Base-by-base conservation (phyloP, 306 rosid species). In the Lupinus albus region DNA sequence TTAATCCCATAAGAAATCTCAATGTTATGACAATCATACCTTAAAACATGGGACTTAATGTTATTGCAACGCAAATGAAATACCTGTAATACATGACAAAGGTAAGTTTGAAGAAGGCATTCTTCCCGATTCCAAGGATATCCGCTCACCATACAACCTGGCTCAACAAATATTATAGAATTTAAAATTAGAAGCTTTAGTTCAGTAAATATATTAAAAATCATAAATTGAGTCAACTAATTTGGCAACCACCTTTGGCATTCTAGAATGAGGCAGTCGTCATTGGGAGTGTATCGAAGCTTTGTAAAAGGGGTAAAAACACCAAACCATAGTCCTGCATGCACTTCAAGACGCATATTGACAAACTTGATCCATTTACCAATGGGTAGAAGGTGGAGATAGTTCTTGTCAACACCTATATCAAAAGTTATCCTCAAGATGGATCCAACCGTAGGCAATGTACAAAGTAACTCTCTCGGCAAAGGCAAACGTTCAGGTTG, bases 361-460 rank as follows among this genome's bases (percentile, higher is more conserved):
- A 78, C 21, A 71, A 88, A 25, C 52, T 86, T 86, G 20, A 82
- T 61, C 98, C 97, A 93, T 65, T 77, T 64, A 11, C 78, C 89
- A 50, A 46, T 15, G 2, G 56, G 48, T 56, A 82, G 79, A 70
- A 63, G 49, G 57, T 12, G 38, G 18, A 84, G 66, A 54, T 61
- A 12, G 49, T 44, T 55, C 54, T 58, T 61, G 73, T 75, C 75
- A 57, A 84, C 13, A 17, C 62, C 69, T 58, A 5, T 53, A 61
- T 82, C 81, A 68, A 68, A 63, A 0, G 18, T 47, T 73, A 93
- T 61, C 77, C 83, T 76, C 55, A 93, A 54, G 47, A 88, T 76
- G 8, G 94, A 74, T 50, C 91, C 96, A 72, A 83, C 64, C 0
- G 67, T 15, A 47, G 97, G 97, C 0, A 93, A 72, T 20, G 76